Conservation (phyloP, 2,329 filamentous ascomycete genomes). For the Botryosphaeria dothidea region DNA sequence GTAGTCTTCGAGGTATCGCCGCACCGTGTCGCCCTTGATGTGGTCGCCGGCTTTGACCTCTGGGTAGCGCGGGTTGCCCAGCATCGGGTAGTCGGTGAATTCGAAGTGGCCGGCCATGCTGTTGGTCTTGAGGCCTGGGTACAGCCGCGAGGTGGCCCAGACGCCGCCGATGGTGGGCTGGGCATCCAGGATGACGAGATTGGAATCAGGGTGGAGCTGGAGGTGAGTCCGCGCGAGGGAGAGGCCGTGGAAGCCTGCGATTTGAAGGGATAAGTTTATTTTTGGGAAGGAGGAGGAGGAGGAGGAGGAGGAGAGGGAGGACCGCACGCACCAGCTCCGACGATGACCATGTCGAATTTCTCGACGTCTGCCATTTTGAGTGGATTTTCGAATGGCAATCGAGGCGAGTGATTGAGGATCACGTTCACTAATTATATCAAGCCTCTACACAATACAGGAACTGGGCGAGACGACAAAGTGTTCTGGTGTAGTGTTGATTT, state of each 20-base stretch:
- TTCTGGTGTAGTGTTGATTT: too few relatives aligned
- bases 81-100: slow-evolving; percentile 39
- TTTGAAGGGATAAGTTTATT: neutral
- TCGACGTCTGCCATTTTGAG: neutral
- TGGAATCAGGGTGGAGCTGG: slow-evolving; percentile 41
- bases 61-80: slow-evolving; percentile 9
- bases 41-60: slow-evolving; percentile 53
- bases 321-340: neutral
- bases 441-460: too few relatives aligned
- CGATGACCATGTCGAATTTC: neutral
- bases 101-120: slow-evolving; percentile 44
- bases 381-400: too few relatives aligned
- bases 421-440: too few relatives aligned
- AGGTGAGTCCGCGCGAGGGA: slow-evolving; percentile 51
- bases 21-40: slow-evolving; percentile 59
- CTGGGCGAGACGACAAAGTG: too few relatives aligned
- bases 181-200: slow-evolving; percentile 47
- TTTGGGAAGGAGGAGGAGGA: neutral
- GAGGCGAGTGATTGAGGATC: too few relatives aligned
- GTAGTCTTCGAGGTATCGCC: slow-evolving; percentile 56
- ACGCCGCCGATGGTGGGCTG: slow-evolving; percentile 43
- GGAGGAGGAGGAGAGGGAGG: neutral
- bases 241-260: slow-evolving; percentile 43
- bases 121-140: slow-evolving; percentile 47
- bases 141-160: slow-evolving; percentile 45